Evolutionary conservation across 2,329 filamentous ascomycete species (phyloP).

Genomic region (Triangularia verruculosa): DNA sequence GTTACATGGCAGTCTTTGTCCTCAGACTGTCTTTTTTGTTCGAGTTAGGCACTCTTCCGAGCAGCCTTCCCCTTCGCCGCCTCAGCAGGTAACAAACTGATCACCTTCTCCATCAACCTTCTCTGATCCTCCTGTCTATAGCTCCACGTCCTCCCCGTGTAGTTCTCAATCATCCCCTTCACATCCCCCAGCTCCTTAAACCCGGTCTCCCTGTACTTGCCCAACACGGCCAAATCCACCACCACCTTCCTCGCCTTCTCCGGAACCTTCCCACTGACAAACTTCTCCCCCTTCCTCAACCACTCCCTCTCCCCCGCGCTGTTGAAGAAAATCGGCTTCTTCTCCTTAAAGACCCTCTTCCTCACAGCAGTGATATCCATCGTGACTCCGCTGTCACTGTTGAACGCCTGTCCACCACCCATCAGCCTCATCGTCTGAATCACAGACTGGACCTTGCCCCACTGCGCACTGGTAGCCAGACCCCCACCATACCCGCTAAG

Average conservation of each 20-base stretch:
- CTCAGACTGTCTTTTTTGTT: background rate
- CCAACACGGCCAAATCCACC: constrained; percentile 37
- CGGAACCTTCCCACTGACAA: constrained; percentile 23
- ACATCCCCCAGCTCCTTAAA: constrained; percentile 32
- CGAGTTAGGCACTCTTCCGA: constrained; percentile 13
- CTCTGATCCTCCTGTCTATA: constrained; percentile 30
- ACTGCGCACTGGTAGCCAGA: constrained; percentile 32
- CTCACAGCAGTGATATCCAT: constrained; percentile 22
- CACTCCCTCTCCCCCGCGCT: constrained; percentile 33
- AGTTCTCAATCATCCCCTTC: constrained; percentile 34
- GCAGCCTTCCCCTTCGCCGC: constrained; percentile 8
- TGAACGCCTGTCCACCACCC: constrained; percentile 37
- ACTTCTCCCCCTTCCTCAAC: constrained; percentile 25
- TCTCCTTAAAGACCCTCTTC: constrained; percentile 25
- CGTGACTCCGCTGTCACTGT: constrained; percentile 29
- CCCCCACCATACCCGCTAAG: constrained; percentile 40
- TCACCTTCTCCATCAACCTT: constrained; percentile 33
- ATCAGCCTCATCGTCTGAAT: constrained; percentile 40
- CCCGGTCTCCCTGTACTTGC: constrained; percentile 35
- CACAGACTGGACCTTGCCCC: constrained; percentile 35
- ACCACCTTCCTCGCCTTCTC: constrained; percentile 33
- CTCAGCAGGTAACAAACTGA: constrained; percentile 29
- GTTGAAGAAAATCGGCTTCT: constrained; percentile 40
- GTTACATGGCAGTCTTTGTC: background rate
- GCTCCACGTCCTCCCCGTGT: constrained; percentile 35